A percentile compares a stretch with the other conserved stretches of the same genome.
phyloP scores from a whole-genome alignment of 768 basidiomycete genomes.

The Leccinum uliginosum region DNA sequence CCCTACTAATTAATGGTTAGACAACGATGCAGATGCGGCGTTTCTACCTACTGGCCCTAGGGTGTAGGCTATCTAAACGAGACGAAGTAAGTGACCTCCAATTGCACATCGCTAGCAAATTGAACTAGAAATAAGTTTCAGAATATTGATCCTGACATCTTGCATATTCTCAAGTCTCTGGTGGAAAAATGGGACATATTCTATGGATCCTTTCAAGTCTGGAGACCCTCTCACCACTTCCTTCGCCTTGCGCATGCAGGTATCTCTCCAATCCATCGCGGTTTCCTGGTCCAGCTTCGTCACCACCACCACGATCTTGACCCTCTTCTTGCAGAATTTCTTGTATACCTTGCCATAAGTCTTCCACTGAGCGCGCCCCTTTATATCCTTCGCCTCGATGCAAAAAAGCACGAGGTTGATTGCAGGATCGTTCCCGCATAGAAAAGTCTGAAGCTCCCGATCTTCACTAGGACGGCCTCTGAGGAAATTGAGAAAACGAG shows the following conservation, averaged over 20 bases:
- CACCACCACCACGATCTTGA: conserved; percentile 14
- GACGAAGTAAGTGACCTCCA: neutral
- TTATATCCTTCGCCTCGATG: conserved; percentile 8
- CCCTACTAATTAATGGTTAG: neutral
- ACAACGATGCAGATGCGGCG: neutral
- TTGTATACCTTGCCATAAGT: conserved; percentile 8
- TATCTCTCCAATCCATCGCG: neutral
- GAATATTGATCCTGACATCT: neutral
- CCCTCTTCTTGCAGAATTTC: conserved; percentile 9
- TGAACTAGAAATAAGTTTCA: conserved; percentile 3
- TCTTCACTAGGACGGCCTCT: conserved; percentile 7
- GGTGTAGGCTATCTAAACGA: neutral
- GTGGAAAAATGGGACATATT: conserved; percentile 6
- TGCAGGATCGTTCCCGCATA: conserved; percentile 7
- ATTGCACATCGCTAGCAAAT: neutral
- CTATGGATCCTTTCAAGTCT: conserved; percentile 2
- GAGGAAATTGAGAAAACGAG: conserved; percentile 7
- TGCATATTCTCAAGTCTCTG: neutral
- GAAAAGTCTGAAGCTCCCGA: conserved; percentile 4
- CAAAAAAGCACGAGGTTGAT: conserved; percentile 13
- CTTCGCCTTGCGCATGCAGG: neutral
- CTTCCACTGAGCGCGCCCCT: conserved; percentile 7
- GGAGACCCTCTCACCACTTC: neutral
- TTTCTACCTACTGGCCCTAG: neutral
- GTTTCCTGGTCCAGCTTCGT: conserved; percentile 5